Base-by-base conservation (phyloP, 768 basidiomycete species). In the Crepidotus variabilis region DNA sequence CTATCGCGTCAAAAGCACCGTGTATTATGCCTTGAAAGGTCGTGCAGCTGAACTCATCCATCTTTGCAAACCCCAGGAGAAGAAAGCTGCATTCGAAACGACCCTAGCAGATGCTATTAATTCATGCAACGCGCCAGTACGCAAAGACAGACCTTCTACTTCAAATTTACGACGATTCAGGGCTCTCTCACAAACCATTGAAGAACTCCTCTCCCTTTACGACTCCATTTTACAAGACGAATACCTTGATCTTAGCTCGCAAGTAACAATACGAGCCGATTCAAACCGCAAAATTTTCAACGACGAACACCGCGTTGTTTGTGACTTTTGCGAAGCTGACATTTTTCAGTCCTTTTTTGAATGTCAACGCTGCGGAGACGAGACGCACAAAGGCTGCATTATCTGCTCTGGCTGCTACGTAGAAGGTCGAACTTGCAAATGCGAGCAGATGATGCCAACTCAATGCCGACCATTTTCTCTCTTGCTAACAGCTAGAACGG, bases 311-410 rank as follows among this genome's bases (percentile, higher is more conserved):
- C 66, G 74, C 16, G 73, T 81, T 34, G 72, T 63, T 7, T 93
- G 92, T 63, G 90, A 93, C 65, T 92, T 90, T 65, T 94, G 92
- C 62, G 85, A 83, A 16, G 82, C 81, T 2, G 92, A 94, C 63
- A 81, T 94, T 57, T 93, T 92, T 61, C 85, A 90, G 60, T 85
- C 86, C 58, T 92, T 85, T 66, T 88, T 93, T 59, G 85, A 88
- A 65, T 93, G 91, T 64, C 49, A 46, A 39, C 3, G 34, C 22
- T 52, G 47, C 57, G 47, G 32, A 8, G 47, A 49, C 5, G 63
- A 56, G 16, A 61, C 63, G 10, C 79, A 78, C 1, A 75, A 77
- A 57, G 79, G 77, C 11, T 71, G 83, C 55, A 67, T 79, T 18
- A 69, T 91, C 6, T 94, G 92, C 67, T 71, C 88, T 0, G 75